These are phyloP conservation scores for Trichophyton mentagrophytes DNA, from an alignment of 2,329 filamentous ascomycete genomes.

Conservation along the genomic window DNA sequence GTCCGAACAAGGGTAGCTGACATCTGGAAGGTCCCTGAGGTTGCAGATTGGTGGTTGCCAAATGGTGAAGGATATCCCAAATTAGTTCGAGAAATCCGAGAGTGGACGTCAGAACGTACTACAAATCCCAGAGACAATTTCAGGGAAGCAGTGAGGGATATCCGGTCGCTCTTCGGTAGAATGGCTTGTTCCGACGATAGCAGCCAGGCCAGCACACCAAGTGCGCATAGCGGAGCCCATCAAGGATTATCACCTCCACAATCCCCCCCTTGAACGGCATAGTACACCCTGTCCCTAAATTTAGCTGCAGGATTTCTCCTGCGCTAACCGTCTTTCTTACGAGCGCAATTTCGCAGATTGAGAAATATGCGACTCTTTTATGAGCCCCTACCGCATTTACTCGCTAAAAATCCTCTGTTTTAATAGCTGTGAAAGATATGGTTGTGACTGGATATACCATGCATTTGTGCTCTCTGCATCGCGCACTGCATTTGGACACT, in stretches of 20 bases:
- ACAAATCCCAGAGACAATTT: slow-evolving; percentile 40
- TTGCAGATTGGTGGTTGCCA: slow-evolving; percentile 80
- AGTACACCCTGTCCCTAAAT: no score
- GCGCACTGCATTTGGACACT: no score
- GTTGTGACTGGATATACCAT: neutral
- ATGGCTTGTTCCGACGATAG: slow-evolving; percentile 41
- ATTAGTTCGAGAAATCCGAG: slow-evolving; percentile 62
- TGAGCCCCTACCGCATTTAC: no score
- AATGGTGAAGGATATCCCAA: slow-evolving; percentile 63
- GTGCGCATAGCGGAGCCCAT: slow-evolving; percentile 7
- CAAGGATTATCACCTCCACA: slow-evolving; percentile 7
- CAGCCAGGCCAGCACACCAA: slow-evolving; percentile 20
- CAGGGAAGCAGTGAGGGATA: slow-evolving; percentile 56
- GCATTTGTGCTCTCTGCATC: no score
- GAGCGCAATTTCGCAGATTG: no score
- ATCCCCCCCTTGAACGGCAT: neutral
- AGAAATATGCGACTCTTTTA: no score
- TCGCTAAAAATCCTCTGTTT: no score
- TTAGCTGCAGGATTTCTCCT: no score
- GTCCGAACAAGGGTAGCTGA: slow-evolving; percentile 65
- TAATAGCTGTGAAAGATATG: slow-evolving; percentile 2
- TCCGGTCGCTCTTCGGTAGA: slow-evolving; percentile 59
- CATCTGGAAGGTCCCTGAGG: slow-evolving; percentile 57
- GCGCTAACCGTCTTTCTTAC: no score
- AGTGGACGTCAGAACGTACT: slow-evolving; percentile 67